Conservation (phyloP, 305 asterid species). For the Fraxinus xanthoxyloides region DNA sequence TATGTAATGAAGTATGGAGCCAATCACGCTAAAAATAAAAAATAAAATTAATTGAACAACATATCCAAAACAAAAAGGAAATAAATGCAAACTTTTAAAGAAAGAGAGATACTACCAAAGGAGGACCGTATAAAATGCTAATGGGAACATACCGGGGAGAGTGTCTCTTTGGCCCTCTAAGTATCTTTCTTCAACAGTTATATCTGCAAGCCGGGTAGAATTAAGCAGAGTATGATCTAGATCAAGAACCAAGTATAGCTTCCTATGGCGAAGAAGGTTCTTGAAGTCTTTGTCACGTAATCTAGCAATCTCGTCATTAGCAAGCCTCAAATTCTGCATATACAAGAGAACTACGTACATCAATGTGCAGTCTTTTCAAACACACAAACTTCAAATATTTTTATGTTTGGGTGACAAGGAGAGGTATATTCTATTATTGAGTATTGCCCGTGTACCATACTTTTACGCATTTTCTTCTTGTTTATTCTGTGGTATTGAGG, state of each 20-base stretch:
- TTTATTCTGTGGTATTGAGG: slow-evolving; percentile 4
- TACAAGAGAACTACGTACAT: slow-evolving; percentile 17
- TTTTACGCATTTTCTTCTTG: not conserved
- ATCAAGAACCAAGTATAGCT: slow-evolving; percentile 86
- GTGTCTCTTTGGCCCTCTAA: slow-evolving; percentile 47
- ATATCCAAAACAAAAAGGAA: slow-evolving; percentile 4
- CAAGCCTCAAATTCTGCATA: slow-evolving; percentile 77
- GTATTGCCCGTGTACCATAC: not conserved
- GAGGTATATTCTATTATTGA: not conserved
- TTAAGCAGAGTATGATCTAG: slow-evolving; percentile 88
- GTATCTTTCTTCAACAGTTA: slow-evolving; percentile 58
- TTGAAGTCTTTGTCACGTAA: slow-evolving; percentile 73
- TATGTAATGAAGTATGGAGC: not conserved
- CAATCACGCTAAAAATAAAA: not conserved
- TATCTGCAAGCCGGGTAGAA: slow-evolving; percentile 63
- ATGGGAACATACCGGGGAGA: slow-evolving; percentile 57
- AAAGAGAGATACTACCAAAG: slow-evolving; percentile 3
- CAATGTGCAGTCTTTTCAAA: slow-evolving; percentile 4
- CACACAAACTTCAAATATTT: slow-evolving; percentile 5
- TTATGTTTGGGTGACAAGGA: not conserved
- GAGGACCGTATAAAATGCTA: slow-evolving; percentile 8
- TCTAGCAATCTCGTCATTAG: slow-evolving; percentile 66
- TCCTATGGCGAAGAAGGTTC: slow-evolving; percentile 52
- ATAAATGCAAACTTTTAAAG: not conserved
- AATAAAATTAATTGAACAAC: slow-evolving; percentile 6